Evolutionary conservation across 495 filamentous ascomycete species (phyloP).

Genomic region (Neurospora sp.): DNA sequence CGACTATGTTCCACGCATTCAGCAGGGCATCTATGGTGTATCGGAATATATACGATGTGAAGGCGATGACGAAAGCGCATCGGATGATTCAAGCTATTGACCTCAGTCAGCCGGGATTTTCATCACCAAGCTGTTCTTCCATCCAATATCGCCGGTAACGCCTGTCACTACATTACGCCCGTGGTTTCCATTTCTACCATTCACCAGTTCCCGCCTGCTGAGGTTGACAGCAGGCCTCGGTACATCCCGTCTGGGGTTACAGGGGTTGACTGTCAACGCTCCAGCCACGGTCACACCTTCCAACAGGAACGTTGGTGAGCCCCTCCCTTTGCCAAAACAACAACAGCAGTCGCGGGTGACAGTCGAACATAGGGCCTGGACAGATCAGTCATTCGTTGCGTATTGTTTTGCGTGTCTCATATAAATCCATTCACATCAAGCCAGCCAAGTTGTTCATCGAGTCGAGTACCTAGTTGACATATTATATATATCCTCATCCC

Average conservation of each 20-base stretch:
- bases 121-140: background rate
- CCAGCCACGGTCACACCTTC: background rate
- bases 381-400: background rate
- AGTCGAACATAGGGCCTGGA: background rate
- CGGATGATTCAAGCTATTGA: background rate
- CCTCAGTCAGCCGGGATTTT: background rate
- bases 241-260: background rate
- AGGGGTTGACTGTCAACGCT: background rate
- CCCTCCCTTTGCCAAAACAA: background rate
- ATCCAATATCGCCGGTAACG: background rate
- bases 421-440: background rate
- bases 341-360: background rate
- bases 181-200: background rate
- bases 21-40: background rate
- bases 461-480: background rate
- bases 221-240: background rate
- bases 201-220: background rate
- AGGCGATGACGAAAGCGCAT: background rate
- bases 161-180: background rate
- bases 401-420: background rate
- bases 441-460: background rate
- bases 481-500: background rate
- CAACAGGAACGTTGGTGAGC: background rate
- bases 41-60: background rate
- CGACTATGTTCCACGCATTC: background rate